Conservation (phyloP, 805 yeast genomes). For the Metschnikowia henanensis region DNA sequence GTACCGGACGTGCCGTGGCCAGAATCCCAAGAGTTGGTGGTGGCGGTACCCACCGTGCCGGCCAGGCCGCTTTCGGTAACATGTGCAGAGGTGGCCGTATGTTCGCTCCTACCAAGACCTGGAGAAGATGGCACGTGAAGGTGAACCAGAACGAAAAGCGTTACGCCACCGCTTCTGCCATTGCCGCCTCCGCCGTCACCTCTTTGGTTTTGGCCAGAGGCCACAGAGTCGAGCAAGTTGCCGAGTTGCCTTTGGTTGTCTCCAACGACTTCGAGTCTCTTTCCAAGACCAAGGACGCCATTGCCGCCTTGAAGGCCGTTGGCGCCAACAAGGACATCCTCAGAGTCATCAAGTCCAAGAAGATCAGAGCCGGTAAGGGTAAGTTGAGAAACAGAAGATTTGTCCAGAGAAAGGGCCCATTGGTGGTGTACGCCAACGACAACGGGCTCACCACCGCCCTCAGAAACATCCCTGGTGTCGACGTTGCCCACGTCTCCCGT, state of each 20-base stretch:
- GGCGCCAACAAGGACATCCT: slow-evolving; percentile 99
- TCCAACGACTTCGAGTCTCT: slow-evolving; percentile 89
- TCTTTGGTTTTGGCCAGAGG: slow-evolving; percentile 99
- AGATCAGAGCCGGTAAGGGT: slow-evolving; percentile 99
- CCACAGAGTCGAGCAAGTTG: slow-evolving; percentile 98
- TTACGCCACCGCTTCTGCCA: slow-evolving; percentile 99
- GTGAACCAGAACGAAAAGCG: slow-evolving; percentile 99
- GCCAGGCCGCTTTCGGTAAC: slow-evolving; percentile 99
- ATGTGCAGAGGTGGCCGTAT: slow-evolving; percentile 99
- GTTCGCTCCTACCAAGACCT: slow-evolving; percentile 99
- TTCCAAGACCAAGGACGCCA: slow-evolving; percentile 97
- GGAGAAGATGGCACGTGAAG: slow-evolving; percentile 99
- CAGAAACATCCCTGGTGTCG: slow-evolving; percentile 99
- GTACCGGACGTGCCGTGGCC: slow-evolving; percentile 99
- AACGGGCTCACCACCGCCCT: slow-evolving; percentile 97
- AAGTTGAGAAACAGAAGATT: slow-evolving; percentile 99
- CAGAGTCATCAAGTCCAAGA: slow-evolving; percentile 98
- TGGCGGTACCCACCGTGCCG: slow-evolving; percentile 99
- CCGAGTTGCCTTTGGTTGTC: slow-evolving; percentile 98
- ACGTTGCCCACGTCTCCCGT: slow-evolving; percentile 88
- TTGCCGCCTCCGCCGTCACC: slow-evolving; percentile 98
- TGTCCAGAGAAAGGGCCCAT: slow-evolving; percentile 99
- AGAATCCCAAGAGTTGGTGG: slow-evolving; percentile 99
- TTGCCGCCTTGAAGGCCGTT: slow-evolving; percentile 95
- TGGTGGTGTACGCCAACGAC: slow-evolving; percentile 97